Evolutionary conservation across 2,329 filamentous ascomycete species (phyloP), one percentile per base, ranked within the genome.

Genomic region (Lizonia empirigonia): DNA sequence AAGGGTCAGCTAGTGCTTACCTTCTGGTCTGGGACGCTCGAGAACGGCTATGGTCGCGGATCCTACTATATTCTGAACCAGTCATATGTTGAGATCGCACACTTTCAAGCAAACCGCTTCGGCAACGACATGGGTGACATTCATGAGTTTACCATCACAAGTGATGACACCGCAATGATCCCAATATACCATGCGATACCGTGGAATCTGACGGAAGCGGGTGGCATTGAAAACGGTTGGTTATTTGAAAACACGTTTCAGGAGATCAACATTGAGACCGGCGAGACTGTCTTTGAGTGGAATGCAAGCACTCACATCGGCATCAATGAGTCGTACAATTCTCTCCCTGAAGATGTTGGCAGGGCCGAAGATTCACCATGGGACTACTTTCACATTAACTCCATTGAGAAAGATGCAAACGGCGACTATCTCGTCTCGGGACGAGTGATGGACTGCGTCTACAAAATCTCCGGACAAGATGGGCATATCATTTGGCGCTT

Each of bases 111-210:
- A 3, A 50, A 46, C 27, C 33, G 44, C 13, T 60, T 51, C n/a
- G 51, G 47, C 12, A 41, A 55, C 2, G 32, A 56, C 13, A 41
- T 49, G 36, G 62, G 57, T 12, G 77, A 80, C 50, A 53, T 77
- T 12, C 75, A 80, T 49, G 77, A 80, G 47, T 78, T 78, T 30
- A 67, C 63, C 12, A 74, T 80, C 46, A 80, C 77, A 0, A 50
- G 55, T 5, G 60, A 76, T 10, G 71, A 72, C 18, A 79, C 77
- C 1, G 75, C 75, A 1, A 50, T 80, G 3, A 63, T 80, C 15
- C 70, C 73, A 0, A 65, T 75, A 13, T 79, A 79, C 44, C 67
- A 74, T 16, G 51, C 71, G 1, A 67, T 71, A 3, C 65, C 67
- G 3, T 66, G 63, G 5, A 73, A 80, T 52, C 67, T 81, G 7